phyloP scores from a whole-genome alignment of 2,329 filamentous ascomycete genomes.

The Aspergillus sojae region DNA sequence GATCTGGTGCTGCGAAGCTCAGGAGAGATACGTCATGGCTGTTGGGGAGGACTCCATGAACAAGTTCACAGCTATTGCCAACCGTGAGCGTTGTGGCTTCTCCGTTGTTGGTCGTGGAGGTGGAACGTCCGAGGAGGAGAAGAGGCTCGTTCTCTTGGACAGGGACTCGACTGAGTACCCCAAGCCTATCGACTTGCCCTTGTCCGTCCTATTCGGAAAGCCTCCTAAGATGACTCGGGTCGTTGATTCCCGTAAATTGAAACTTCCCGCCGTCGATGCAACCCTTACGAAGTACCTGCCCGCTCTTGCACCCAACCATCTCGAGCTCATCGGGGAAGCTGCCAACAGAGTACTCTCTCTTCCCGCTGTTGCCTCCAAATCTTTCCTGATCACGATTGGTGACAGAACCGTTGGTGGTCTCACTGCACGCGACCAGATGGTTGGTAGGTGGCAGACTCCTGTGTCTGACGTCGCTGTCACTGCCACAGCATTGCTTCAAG shows the following conservation, averaged over 20 bases:
- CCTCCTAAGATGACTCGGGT: slow-evolving; percentile 77
- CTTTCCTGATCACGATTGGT: slow-evolving; percentile 94
- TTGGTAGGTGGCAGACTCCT: slow-evolving; percentile 93
- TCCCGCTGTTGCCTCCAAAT: slow-evolving; percentile 93
- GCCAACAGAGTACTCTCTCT: slow-evolving; percentile 79
- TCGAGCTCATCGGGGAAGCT: slow-evolving; percentile 65
- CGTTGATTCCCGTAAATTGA: slow-evolving; percentile 70
- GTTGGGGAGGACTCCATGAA: slow-evolving; percentile 81
- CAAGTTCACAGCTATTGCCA: slow-evolving; percentile 67
- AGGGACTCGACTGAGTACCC: slow-evolving; percentile 74
- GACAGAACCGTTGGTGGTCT: slow-evolving; percentile 90
- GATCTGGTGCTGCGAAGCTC: slow-evolving; percentile 97
- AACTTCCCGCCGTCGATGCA: slow-evolving; percentile 73
- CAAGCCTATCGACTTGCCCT: slow-evolving; percentile 82
- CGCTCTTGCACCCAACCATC: slow-evolving; percentile 49
- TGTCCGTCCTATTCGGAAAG: slow-evolving; percentile 86
- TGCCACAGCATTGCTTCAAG: slow-evolving; percentile 73
- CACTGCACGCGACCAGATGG: slow-evolving; percentile 89
- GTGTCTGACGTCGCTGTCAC: slow-evolving; percentile 95
- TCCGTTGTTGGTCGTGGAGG: slow-evolving; percentile 84
- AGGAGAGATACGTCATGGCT: slow-evolving; percentile 92
- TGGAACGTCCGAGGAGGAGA: slow-evolving; percentile 64
- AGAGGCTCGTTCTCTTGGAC: slow-evolving; percentile 79
- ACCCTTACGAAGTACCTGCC: slow-evolving; percentile 69
- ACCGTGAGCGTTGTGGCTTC: slow-evolving; percentile 87